A percentile compares a stretch with the other conserved stretches of the same genome.
phyloP scores from a whole-genome alignment of 176 grass and related monocot species.

The Musa beccarii region DNA sequence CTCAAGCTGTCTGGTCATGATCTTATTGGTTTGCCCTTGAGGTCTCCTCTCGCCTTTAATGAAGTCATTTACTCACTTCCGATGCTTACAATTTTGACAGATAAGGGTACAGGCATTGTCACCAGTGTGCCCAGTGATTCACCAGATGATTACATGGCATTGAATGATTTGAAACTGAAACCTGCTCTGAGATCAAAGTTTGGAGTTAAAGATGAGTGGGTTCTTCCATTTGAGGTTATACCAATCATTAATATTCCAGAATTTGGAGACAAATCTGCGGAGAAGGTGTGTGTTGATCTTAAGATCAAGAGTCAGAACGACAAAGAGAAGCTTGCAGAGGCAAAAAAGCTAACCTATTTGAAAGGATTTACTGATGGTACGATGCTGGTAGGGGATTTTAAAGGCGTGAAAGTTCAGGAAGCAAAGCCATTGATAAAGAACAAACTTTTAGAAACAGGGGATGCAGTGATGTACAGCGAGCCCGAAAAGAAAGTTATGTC shows the following conservation, averaged over 20 bases:
- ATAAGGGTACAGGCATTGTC: slow-evolving; percentile 56
- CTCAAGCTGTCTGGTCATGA: slow-evolving; percentile 41
- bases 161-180: slow-evolving; percentile 53
- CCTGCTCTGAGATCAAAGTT: slow-evolving; percentile 50
- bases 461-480: slow-evolving; percentile 51
- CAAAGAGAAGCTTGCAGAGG: slow-evolving; percentile 70
- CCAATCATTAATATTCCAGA: slow-evolving; percentile 76
- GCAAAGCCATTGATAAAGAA: slow-evolving; percentile 58
- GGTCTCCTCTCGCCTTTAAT: slow-evolving; percentile 51
- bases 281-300: slow-evolving; percentile 53
- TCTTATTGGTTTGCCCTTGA: slow-evolving; percentile 58
- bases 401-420: slow-evolving; percentile 58
- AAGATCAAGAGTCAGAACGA: slow-evolving; percentile 75
- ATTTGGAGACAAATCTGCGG: slow-evolving; percentile 58
- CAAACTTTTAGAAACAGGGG: slow-evolving; percentile 45
- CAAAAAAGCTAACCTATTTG: slow-evolving; percentile 58
- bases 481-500: slow-evolving; percentile 77
- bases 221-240: slow-evolving; percentile 41
- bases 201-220: slow-evolving; percentile 66
- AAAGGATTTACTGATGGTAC: slow-evolving; percentile 76
- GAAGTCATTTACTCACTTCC: slow-evolving; percentile 52
- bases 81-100: slow-evolving; percentile 63
- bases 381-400: slow-evolving; percentile 64
- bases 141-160: slow-evolving; percentile 60
- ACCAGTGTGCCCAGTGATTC: slow-evolving; percentile 73